Conservation (phyloP, 768 basidiomycete genomes). For the Collybia nuda region DNA sequence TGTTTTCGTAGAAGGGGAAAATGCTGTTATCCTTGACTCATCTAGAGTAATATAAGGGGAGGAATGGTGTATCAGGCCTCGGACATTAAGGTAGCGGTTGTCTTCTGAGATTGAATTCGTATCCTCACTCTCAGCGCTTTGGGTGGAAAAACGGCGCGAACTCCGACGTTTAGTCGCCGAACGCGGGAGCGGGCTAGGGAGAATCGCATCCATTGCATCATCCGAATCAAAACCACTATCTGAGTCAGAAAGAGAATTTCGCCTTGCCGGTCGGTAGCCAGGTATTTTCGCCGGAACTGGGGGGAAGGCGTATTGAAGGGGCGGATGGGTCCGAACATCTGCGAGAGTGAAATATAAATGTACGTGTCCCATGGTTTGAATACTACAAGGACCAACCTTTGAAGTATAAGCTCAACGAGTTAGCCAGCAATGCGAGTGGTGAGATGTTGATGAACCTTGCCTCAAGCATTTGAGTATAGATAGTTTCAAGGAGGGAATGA, state of each 20-base stretch:
- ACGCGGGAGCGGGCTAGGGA: conserved; percentile 25
- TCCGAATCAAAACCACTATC: conserved; percentile 30
- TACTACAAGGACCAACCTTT: conserved; percentile 39
- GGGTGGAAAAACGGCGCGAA: conserved; percentile 14
- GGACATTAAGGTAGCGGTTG: conserved; percentile 32
- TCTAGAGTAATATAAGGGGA: conserved; percentile 51
- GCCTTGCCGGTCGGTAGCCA: not conserved
- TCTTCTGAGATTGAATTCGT: conserved; percentile 20
- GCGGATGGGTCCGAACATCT: conserved; percentile 71
- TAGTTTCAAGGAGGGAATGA: conserved; percentile 60
- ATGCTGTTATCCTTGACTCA: conserved; percentile 37
- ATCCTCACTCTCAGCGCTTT: conserved; percentile 16
- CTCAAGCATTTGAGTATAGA: conserved; percentile 69
- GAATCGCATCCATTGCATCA: conserved; percentile 33
- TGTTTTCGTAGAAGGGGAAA: conserved; percentile 37
- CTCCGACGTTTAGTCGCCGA: conserved; percentile 15
- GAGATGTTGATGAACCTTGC: conserved; percentile 66
- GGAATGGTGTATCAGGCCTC: conserved; percentile 32
- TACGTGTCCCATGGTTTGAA: not conserved
- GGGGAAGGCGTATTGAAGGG: conserved; percentile 60
- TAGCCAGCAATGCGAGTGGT: conserved; percentile 61
- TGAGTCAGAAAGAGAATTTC: conserved; percentile 9
- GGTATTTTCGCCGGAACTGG: conserved; percentile 23
- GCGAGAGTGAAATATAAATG: not conserved
- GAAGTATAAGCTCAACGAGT: conserved; percentile 59